phyloP scores from a whole-genome alignment of 495 filamentous ascomycete genomes.

The Chaetomidium leptoderma region DNA sequence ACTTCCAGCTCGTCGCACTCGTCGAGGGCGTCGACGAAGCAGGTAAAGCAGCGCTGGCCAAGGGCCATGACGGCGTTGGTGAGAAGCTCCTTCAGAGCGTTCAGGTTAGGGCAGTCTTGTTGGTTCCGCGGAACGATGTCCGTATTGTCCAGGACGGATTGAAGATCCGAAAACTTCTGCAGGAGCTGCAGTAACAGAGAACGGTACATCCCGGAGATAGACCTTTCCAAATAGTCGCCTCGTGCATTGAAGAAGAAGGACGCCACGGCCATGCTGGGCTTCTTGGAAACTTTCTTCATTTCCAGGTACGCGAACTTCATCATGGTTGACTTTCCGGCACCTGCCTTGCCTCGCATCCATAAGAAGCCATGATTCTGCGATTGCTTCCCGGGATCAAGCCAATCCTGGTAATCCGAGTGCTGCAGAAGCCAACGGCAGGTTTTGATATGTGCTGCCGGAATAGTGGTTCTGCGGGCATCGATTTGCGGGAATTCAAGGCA shows the following conservation, averaged over 20 bases:
- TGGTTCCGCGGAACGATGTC: slow-evolving; percentile 2
- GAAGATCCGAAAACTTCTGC: slow-evolving; percentile 23
- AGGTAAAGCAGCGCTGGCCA: slow-evolving; percentile 20
- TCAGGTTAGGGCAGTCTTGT: slow-evolving; percentile 6
- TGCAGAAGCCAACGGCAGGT: slow-evolving; percentile 49
- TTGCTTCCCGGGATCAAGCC: slow-evolving; percentile 38
- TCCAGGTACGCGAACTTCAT: slow-evolving; percentile 29
- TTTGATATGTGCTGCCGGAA: slow-evolving; percentile 34
- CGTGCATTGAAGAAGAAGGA: slow-evolving; percentile 30
- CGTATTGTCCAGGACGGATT: slow-evolving; percentile 22
- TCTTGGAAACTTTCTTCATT: slow-evolving; percentile 4
- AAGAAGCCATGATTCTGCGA: slow-evolving; percentile 44
- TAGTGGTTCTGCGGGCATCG: slow-evolving; percentile 35
- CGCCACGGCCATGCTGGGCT: neutral
- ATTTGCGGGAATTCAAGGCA: slow-evolving; percentile 36
- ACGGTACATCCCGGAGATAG: slow-evolving; percentile 49
- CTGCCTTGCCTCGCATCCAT: slow-evolving; percentile 53
- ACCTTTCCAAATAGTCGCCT: slow-evolving; percentile 44
- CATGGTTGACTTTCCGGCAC: slow-evolving; percentile 46
- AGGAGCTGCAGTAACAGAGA: slow-evolving; percentile 41
- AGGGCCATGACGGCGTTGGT: slow-evolving; percentile 22
- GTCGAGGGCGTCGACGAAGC: slow-evolving; percentile 42
- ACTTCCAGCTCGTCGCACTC: slow-evolving; percentile 35
- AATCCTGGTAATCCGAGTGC: slow-evolving; percentile 37
- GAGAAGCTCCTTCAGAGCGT: slow-evolving; percentile 26